Evolutionary conservation across 495 filamentous ascomycete genomes (phyloP), one percentile per base, ranked within the genome.

Genomic region (Penicillium nucicola): DNA sequence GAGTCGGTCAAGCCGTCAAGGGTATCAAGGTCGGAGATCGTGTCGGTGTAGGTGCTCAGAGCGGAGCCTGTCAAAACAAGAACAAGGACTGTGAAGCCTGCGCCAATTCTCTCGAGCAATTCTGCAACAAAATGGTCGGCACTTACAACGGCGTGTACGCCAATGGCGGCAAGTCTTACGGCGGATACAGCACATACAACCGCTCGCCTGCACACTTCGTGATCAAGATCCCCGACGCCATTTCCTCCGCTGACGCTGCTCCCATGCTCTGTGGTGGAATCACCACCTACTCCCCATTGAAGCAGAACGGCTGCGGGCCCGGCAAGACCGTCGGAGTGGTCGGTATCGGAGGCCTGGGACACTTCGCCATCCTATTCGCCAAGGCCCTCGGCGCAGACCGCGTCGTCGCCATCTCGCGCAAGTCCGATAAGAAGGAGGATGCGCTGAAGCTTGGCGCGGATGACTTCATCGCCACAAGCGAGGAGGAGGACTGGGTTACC

Each of bases 261-360:
- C 89, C 90, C 1, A 89, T 96, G 88, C 67, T 95, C 17, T 96
- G 90, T 56, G 91, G 81, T 50, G 91, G 92, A 45, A 77, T 90
- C 18, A 95, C 90, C 0, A 77, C 87, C 11, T 96, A 84, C 67
- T 74, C 77, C 3, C 91, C 92, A 0, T 76, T 96, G 30, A 82
- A 77, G 59, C 75, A 82, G 36, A 83, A 90, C 61, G 84, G 83
- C 20, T 82, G 78, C 44, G 90, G 89, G 0, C 91, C 90, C 0
- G 90, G 89, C 1, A 95, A 92, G 73, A 74, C 67, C 11, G 88
- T 96, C 4, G 91, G 88, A 10, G 86, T 96, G 46, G 75, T 95
- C 30, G 90, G 91, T 30, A 74, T 95, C 15, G 90, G 91, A 41
- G 91, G 90, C 10, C 73, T 96, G 0, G 90, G 90, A 2, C 87